Base-by-base conservation (phyloP, 129 eudicot species). In the Tagetes patula region DNA sequence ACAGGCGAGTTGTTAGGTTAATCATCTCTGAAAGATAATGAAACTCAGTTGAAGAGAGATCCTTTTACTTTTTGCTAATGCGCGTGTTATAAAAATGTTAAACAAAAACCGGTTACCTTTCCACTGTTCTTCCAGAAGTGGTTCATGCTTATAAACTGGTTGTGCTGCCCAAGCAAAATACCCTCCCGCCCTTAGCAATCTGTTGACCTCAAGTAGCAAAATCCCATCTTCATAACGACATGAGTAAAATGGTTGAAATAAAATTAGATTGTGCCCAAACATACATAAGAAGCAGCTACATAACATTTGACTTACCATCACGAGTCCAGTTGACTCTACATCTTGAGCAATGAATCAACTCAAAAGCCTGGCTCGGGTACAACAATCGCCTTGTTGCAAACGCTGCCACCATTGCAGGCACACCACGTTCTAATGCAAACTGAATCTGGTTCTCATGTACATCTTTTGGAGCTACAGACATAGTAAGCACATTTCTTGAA, bases 251-350 rank as follows among this genome's bases (percentile, higher is more conserved):
- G 36, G 36, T 39, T 5, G 8, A 50, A 50, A 52, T 48, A 50
- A 49, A 52, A 38, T 37, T 38, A 70, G 8, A 1, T 1, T 37
- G 20, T 12, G 45, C 30, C 45, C 43, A 39, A n/a, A 64, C 14
- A 40, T 43, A 37, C 2, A 36, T 3, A 37, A 52, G 4, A 71
- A 54, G 34, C 48, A 39, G 8, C 12, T 39, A 54, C 33, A 12
- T 43, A 9, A 56, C 66, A 52, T 11, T 52, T 60, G 38, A 48
- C 87, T 79, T 83, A 94, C 98, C 98, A 78, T 94, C 98, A 49
- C 98, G 98, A 68, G 98, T 94, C 98, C 98, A 94, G 75, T 94
- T 90, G 77, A 94, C 88, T 81, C 98, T 86, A 77, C 98, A 94
- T 84, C 98, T 90, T 65, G 98, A 94, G 82, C 98, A 94, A 78